Conservation (phyloP, 352 stramenopile species). For the Globisporangium echinulatum region DNA sequence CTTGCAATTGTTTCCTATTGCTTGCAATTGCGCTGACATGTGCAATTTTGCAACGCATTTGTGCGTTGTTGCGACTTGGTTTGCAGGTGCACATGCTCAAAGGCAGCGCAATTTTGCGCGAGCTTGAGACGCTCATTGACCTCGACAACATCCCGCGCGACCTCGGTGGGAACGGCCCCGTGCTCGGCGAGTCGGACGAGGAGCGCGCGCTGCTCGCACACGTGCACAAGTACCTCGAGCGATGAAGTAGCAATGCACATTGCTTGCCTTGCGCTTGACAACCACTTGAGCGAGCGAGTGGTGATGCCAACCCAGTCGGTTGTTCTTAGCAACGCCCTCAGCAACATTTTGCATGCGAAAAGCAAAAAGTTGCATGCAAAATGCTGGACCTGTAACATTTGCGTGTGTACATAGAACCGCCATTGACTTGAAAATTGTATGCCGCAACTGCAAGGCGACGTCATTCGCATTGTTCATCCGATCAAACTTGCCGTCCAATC, state of each 20-base stretch:
- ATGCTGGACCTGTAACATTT: too few species aligned
- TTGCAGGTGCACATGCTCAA: slow-evolving; percentile 76
- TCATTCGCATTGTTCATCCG: too few species aligned
- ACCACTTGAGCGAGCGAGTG: background rate
- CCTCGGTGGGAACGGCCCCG: slow-evolving; percentile 50
- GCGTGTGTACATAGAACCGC: too few species aligned
- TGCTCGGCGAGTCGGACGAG: slow-evolving; percentile 65
- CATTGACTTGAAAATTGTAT: too few species aligned
- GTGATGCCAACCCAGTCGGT: background rate
- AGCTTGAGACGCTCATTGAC: slow-evolving; percentile 70
- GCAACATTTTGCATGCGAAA: too few species aligned
- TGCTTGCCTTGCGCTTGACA: too few species aligned
- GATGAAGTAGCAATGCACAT: background rate
- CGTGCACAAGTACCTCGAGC: slow-evolving; percentile 59
- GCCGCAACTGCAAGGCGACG: too few species aligned
- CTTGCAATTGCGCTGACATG: too few species aligned
- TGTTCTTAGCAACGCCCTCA: too few species aligned
- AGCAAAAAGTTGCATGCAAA: too few species aligned
- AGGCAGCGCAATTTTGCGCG: slow-evolving; percentile 63
- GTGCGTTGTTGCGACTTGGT: background rate
- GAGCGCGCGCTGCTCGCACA: slow-evolving; percentile 56
- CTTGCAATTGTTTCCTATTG: background rate
- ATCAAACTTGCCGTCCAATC: too few species aligned
- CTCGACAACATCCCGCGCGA: slow-evolving; percentile 62
- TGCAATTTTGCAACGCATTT: too few species aligned